A percentile compares a stretch with the other conserved stretches of the same genome.
phyloP scores from a whole-genome alignment of 306 rosid genomes.

The Dryas alaskensis region DNA sequence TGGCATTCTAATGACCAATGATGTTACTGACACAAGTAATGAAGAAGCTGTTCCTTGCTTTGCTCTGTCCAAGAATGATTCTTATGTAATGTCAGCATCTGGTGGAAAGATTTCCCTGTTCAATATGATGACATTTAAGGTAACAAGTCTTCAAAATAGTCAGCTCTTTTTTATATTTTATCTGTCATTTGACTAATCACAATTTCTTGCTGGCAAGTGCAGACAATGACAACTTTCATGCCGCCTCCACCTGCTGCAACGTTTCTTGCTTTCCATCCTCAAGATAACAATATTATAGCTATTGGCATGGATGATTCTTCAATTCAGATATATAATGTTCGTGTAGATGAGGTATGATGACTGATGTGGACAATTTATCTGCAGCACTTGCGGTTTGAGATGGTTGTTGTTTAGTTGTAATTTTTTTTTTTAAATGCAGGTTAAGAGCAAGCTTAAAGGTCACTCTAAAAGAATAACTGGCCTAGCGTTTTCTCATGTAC shows the following conservation, averaged over 20 bases:
- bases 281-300: slow-evolving; percentile 93
- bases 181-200: slow-evolving; percentile 31
- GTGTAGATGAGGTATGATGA: slow-evolving; percentile 81
- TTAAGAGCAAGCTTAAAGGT: slow-evolving; percentile 94
- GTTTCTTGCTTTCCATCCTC: slow-evolving; percentile 96
- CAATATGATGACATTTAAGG: slow-evolving; percentile 99
- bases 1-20: slow-evolving; percentile 94
- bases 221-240: slow-evolving; percentile 99
- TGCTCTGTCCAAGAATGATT: slow-evolving; percentile 92
- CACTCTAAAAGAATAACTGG: slow-evolving; percentile 95
- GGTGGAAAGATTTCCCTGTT: slow-evolving; percentile 94
- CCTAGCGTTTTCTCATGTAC: slow-evolving; percentile 84
- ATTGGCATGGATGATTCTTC: slow-evolving; percentile 98
- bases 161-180: neutral
- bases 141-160: slow-evolving; percentile 22
- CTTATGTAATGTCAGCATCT: slow-evolving; percentile 98
- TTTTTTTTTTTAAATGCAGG: slow-evolving; percentile 50
- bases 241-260: slow-evolving; percentile 99
- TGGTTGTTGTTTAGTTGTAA: slow-evolving; percentile 14
- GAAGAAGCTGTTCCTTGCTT: slow-evolving; percentile 92
- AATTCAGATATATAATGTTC: slow-evolving; percentile 92
- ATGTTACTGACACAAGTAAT: slow-evolving; percentile 60
- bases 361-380: slow-evolving; percentile 15
- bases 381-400: slow-evolving; percentile 23
- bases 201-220: slow-evolving; percentile 44